Conservation (phyloP, 2,329 filamentous ascomycete species). For the Hirsutella minnesotensis region DNA sequence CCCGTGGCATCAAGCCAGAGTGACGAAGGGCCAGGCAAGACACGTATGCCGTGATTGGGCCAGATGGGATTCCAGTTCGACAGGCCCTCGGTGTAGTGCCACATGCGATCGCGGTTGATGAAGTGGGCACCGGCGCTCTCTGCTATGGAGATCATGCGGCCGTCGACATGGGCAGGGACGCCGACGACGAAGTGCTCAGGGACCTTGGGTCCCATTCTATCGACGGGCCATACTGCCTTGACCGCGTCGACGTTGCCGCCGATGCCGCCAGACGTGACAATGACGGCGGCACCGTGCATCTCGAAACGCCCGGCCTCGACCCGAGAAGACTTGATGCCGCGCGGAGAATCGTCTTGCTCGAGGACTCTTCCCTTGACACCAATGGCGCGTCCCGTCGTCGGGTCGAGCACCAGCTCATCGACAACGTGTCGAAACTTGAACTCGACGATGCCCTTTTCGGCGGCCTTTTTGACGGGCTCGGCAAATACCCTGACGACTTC, state of each 20-base stretch:
- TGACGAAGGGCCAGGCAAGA: conserved; percentile 48
- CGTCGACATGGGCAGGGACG: conserved; percentile 53
- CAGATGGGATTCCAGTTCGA: conserved; percentile 52
- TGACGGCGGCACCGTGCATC: conserved; percentile 36
- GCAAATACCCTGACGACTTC: conserved; percentile 46
- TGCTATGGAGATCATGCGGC: conserved; percentile 47
- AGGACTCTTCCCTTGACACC: conserved; percentile 44
- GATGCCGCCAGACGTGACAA: conserved; percentile 47
- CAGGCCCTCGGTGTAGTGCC: conserved; percentile 54
- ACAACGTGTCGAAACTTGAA: conserved; percentile 46
- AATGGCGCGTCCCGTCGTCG: conserved; percentile 32
- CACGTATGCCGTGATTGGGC: conserved; percentile 47
- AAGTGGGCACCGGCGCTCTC: conserved; percentile 39
- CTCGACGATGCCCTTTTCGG: conserved; percentile 37
- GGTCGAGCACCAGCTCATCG: conserved; percentile 43
- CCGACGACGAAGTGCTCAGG: conserved; percentile 46
- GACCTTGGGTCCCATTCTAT: conserved; percentile 42
- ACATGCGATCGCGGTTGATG: conserved; percentile 52
- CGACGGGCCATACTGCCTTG: conserved; percentile 43
- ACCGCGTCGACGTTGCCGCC: conserved; percentile 50
- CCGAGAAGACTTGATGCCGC: conserved; percentile 42
- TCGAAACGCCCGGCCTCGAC: conserved; percentile 38
- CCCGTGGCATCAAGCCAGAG: conserved; percentile 52
- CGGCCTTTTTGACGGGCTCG: conserved; percentile 42
- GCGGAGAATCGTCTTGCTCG: conserved; percentile 32